These are phyloP conservation scores for Linderina pennispora DNA, from an alignment of 192 early-diverging fungal genomes.

Conservation along the genomic window DNA sequence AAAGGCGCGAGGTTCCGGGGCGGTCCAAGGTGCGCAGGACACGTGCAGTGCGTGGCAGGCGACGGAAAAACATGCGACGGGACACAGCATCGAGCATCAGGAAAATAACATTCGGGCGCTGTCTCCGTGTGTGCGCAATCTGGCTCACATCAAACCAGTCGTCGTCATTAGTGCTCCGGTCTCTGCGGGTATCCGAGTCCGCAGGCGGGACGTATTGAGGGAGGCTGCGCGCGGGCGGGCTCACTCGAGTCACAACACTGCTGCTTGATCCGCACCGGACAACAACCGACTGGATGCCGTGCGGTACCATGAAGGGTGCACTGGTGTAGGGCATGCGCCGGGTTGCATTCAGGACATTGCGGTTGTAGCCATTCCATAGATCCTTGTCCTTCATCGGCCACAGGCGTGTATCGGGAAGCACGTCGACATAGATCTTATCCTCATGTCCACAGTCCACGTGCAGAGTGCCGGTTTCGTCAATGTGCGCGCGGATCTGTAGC, in stretches of 20 bases:
- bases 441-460: slow-evolving; percentile 15
- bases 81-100: slow-evolving; percentile 52
- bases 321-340: slow-evolving; percentile 11
- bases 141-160: background rate
- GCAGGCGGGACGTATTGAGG: slow-evolving; percentile 7
- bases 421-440: slow-evolving; percentile 14
- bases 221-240: slow-evolving; percentile 11
- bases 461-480: slow-evolving; percentile 32
- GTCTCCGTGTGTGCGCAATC: background rate
- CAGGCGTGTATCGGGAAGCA: slow-evolving; percentile 47
- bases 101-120: slow-evolving; percentile 46
- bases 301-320: slow-evolving; percentile 23
- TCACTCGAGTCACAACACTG: slow-evolving; percentile 29
- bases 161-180: background rate
- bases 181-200: slow-evolving; percentile 20
- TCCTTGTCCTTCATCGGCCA: slow-evolving; percentile 48
- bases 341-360: slow-evolving; percentile 24
- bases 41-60: slow-evolving; percentile 40
- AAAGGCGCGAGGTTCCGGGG: slow-evolving; percentile 18
- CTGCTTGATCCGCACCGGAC: slow-evolving; percentile 40
- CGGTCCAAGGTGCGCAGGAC: slow-evolving; percentile 25
- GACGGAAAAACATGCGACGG: slow-evolving; percentile 49
- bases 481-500: slow-evolving; percentile 29
- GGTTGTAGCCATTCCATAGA: slow-evolving; percentile 44
- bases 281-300: slow-evolving; percentile 45